Evolutionary conservation across 768 basidiomycete genomes (phyloP).

Genomic region (Lactifluus subvellereus): DNA sequence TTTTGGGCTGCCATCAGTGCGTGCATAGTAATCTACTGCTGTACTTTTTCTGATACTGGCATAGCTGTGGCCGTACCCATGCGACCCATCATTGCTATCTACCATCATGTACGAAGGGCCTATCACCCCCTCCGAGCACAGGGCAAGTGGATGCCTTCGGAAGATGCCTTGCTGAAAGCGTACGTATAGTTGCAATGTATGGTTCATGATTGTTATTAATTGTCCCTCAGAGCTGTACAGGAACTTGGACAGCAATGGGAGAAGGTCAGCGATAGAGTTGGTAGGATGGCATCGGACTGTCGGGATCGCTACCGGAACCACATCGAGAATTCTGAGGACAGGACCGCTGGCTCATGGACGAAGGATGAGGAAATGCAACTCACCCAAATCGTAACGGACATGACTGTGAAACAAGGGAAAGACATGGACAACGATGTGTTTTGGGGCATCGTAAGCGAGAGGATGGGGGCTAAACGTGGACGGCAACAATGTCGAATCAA

Average conservation of each 20-base stretch:
- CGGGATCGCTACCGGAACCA: constrained; percentile 85
- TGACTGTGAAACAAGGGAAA: constrained; percentile 68
- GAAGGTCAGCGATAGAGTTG: constrained; percentile 63
- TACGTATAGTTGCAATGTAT: constrained; percentile 33
- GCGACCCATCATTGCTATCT: constrained; percentile 78
- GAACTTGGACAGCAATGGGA: constrained; percentile 78
- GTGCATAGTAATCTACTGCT: constrained; percentile 25
- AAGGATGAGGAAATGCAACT: constrained; percentile 73
- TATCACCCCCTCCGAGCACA: constrained; percentile 65
- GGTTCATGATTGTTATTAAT: neutral
- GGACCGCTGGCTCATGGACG: constrained; percentile 66
- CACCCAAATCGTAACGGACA: constrained; percentile 65
- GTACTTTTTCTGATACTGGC: neutral
- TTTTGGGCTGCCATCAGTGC: constrained; percentile 82
- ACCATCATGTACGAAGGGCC: constrained; percentile 68
- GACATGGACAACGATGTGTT: constrained; percentile 75
- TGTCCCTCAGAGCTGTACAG: constrained; percentile 51
- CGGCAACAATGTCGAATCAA: constrained; percentile 85
- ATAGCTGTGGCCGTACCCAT: constrained; percentile 64
- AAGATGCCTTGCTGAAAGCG: constrained; percentile 62
- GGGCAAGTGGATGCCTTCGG: constrained; percentile 62
- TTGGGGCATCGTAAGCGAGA: constrained; percentile 71
- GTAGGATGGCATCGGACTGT: constrained; percentile 74
- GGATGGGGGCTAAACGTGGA: constrained; percentile 70
- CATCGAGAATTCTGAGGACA: constrained; percentile 58